Base-by-base conservation (phyloP, 164 flowering plant species). In the Magnolia sinica region DNA sequence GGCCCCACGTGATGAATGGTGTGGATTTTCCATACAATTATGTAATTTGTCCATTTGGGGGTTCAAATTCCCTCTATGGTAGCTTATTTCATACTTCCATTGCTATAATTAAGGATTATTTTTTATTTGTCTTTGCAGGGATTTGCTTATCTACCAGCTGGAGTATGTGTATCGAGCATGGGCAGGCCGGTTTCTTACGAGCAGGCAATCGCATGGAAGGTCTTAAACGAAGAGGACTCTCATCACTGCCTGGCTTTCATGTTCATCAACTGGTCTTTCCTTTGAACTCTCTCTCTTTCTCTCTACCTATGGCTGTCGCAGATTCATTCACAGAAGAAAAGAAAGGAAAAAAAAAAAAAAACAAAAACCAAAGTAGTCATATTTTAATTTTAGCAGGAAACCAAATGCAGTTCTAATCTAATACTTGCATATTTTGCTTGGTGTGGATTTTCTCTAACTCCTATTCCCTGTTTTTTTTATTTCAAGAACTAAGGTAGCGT, bases 181-280 rank as follows among this genome's bases (percentile, higher is more conserved):
- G 89, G 92, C 1, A 81, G 98, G 73, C 87, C 91, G 1, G 85
- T 90, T 19, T 86, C 96, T 3, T 93, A 93, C 16, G 98, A 93
- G 69, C 96, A 90, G 65, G 98, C 90, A 7, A 50, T 93, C 4
- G 93, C 91, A 3, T 93, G 98, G 98, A 92, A 88, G 80, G 98
- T 93, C 50, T 81, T 91, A 20, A 80, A 88, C 70, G 95, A 92
- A 20, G 95, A 91, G 7, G 89, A 85, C 50, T 61, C 85, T 11
- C 84, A 82, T 79, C 92, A 92, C 85, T 93, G 98, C 87, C 81
- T 93, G 69, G 95, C 96, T 52, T 88, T 93, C 82, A 88, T 89
- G 91, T 93, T 93, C 79, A 72, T 89, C 29, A 93, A 89, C 87
- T 92, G 98, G 98, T 92, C 96, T 29, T 93, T 93, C 78, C 88